A percentile compares a stretch with the other conserved stretches of the same genome.
These are phyloP conservation scores for Zygosaccharomyces sapae DNA, from an alignment of 1,139 yeast genomes.

Conservation along the genomic window DNA sequence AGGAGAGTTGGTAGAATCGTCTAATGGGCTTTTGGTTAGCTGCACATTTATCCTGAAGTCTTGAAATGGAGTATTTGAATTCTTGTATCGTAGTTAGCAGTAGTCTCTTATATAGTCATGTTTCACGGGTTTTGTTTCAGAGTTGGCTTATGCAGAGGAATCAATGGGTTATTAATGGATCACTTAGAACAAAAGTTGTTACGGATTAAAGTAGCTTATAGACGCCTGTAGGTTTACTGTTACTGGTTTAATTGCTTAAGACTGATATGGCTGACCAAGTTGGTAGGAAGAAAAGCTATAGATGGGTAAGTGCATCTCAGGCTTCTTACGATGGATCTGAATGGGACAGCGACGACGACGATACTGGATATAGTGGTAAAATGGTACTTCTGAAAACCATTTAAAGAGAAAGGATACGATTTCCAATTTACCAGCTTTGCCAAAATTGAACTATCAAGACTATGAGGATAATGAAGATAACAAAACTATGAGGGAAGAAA, in stretches of 20 bases:
- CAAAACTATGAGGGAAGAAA: background rate
- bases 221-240: background rate
- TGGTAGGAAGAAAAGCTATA: constrained; percentile 55
- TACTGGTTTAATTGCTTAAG: background rate
- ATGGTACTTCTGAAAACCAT: background rate
- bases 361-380: constrained; percentile 9
- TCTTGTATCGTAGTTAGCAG: background rate
- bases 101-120: background rate
- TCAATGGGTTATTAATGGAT: background rate
- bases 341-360: constrained; percentile 40
- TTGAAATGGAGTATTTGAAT: background rate
- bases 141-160: background rate
- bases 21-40: background rate
- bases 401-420: constrained; percentile 14
- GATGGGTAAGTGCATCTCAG: constrained; percentile 58
- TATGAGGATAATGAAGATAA: constrained; percentile 5
- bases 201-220: too few species aligned
- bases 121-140: constrained; percentile 1
- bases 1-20: background rate
- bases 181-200: background rate
- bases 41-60: background rate
- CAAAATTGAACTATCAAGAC: constrained; percentile 20
- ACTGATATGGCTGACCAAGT: constrained; percentile 36
- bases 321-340: constrained; percentile 56
- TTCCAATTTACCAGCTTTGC: constrained; percentile 18